phyloP scores from a whole-genome alignment of 371 early-diverging fungal species.

The Mucor racemosus region DNA sequence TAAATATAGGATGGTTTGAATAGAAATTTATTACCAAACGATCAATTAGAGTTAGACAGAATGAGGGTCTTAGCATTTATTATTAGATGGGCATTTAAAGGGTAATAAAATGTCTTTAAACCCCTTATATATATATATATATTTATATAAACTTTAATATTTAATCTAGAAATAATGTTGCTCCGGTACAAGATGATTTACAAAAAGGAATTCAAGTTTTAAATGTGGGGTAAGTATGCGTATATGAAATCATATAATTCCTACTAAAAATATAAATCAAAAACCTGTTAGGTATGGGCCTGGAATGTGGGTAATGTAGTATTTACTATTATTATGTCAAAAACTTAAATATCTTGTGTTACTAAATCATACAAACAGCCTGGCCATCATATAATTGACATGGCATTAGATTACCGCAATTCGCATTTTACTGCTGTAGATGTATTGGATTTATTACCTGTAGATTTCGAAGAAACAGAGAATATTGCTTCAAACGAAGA shows the following conservation, averaged over 20 bases:
- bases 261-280: neutral
- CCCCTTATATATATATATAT: too few relatives aligned
- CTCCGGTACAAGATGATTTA: slow-evolving; percentile 29
- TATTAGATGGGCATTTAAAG: slow-evolving; percentile 37
- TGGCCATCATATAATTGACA: slow-evolving; percentile 38
- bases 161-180: slow-evolving; percentile 23
- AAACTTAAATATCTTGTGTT: neutral
- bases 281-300: slow-evolving; percentile 28
- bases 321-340: neutral
- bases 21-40: slow-evolving; percentile 28
- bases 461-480: slow-evolving; percentile 20
- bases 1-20: slow-evolving; percentile 10
- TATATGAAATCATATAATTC: too few relatives aligned
- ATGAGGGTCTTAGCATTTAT: slow-evolving; percentile 32
- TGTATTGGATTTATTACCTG: slow-evolving; percentile 27
- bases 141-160: neutral
- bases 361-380: slow-evolving; percentile 5
- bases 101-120: slow-evolving; percentile 19
- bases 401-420: slow-evolving; percentile 31
- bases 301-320: slow-evolving; percentile 37
- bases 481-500: neutral
- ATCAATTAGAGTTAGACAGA: slow-evolving; percentile 36
- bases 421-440: slow-evolving; percentile 31
- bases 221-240: slow-evolving; percentile 28
- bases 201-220: slow-evolving; percentile 29